Base-by-base conservation (phyloP, 176 grass and related monocot genomes). In the Oryza coarctata region DNA sequence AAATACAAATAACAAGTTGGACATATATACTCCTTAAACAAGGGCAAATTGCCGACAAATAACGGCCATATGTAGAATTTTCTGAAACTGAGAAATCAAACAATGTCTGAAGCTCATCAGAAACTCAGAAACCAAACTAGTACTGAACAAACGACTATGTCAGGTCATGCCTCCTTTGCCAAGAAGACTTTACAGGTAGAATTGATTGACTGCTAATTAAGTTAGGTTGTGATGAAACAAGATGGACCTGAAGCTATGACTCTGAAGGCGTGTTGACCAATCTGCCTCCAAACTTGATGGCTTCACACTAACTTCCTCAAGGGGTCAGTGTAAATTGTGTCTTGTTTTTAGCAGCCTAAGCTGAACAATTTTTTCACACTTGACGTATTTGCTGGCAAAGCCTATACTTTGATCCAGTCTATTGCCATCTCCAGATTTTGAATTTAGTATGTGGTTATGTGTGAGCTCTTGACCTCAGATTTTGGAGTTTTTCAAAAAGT, bases 181-280 rank as follows among this genome's bases (percentile, higher is more conserved):
- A 28, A 81, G 10, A 43, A 58, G 27, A 33, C 34, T 14, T 4
- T 4, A 2, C 9, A 7, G 38, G 65, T 30, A 60, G 15, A 57
- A 70, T 12, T 36, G 80, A 47, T 71, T 72, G 83, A 73, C 78
- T 65, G 28, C 43, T 71, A 39, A 39, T 39, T 39, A 77, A 39
- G 55, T 76, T 85, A 34, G 77, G 27, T 43, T 41, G 34, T 73
- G 74, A 71, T 77, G 44, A 32, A 77, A 67, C 65, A 35, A 13
- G 41, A 86, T 5, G 39, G 73, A 86, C 65, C 77, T 82, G 20
- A 82, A 77, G 28, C 22, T 20, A 67, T 7, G 87, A 82, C 83
- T 76, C 65, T 55, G 32, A 4, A 65, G 43, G 33, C 73, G 73
- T 89, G 73, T 89, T 72, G 83, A 89, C 65, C 27, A 6, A 32